Evolutionary conservation across 139 green algal genomes (phyloP), one percentile per base, ranked within the genome.

Genomic region (Desmodesmus armatus): DNA sequence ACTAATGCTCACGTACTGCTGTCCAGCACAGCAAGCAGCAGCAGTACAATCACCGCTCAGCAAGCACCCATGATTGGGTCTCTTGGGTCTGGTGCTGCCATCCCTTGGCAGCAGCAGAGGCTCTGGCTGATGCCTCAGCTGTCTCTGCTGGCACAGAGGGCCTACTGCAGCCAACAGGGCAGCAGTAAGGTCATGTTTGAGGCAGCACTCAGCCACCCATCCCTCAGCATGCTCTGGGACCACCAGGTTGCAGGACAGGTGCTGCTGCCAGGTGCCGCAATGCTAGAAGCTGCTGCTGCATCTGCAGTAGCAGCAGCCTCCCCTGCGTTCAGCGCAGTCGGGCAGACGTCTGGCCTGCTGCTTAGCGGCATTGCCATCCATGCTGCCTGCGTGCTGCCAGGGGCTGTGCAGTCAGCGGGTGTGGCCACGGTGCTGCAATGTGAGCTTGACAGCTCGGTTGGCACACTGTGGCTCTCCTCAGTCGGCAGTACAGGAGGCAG

Each of bases 1-100:
- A 96, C 94, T 35, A 97, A 97, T 76, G 93, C 92, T 0, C 92
- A 96, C 80, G 85, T 83, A 11, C 67, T 96, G 17, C 35, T 94
- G 6, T 13, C 37, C 27, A 47, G 51, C 29, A 39, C n/a, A 21
- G 21, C 25, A 25, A 40, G n/a, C 63, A 76, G 43, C 78, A 84
- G 41, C 41, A 66, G 78, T 37, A 4, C 19, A 44, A 37, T n/a
- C n/a, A n/a, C n/a, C n/a, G n/a, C n/a, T n/a, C n/a, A n/a, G n/a
- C n/a, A n/a, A n/a, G n/a, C n/a, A n/a, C n/a, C n/a, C n/a, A n/a
- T n/a, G n/a, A n/a, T n/a, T n/a, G n/a, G n/a, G n/a, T n/a, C n/a
- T n/a, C n/a, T n/a, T n/a, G n/a, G n/a, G n/a, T n/a, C n/a, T n/a
- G n/a, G n/a, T n/a, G n/a, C n/a, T 21, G 23, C 9, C 51, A 53